Evolutionary conservation across 2,329 filamentous ascomycete genomes (phyloP).

Genomic region (Fusarium sp.): DNA sequence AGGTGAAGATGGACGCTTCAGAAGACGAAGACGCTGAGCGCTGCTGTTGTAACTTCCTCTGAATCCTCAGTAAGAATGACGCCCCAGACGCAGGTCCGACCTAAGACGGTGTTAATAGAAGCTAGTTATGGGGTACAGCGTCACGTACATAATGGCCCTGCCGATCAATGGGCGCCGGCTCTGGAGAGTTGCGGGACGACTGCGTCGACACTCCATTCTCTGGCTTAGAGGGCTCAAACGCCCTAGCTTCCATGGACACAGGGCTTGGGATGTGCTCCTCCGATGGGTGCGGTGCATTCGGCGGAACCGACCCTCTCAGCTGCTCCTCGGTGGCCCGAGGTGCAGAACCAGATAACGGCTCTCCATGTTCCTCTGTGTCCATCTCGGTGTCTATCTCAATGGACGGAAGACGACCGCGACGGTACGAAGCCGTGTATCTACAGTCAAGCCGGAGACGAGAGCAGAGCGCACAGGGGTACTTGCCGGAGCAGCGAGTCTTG

Average conservation of each 20-base stretch:
- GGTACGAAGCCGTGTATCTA: conserved; percentile 43
- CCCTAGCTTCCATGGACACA: conserved; percentile 21
- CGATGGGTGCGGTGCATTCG: conserved; percentile 6
- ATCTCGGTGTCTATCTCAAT: conserved; percentile 42
- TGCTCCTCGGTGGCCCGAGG: conserved; percentile 13
- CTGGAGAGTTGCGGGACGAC: conserved; percentile 41
- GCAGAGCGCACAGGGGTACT: conserved; percentile 44
- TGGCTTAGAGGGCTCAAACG: conserved; percentile 11
- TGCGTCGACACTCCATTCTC: conserved; percentile 1
- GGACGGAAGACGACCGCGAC: conserved; percentile 43
- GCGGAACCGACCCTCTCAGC: conserved; percentile 1
- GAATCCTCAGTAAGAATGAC: conserved; percentile 40
- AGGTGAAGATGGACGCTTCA: conserved; percentile 63
- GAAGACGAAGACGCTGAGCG: conserved; percentile 56
- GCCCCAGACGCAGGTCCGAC: conserved; percentile 41
- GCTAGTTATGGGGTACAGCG: not conserved
- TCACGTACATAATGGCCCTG: conserved; percentile 31
- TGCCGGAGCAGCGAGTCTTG: conserved; percentile 47
- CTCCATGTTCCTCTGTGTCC: conserved; percentile 21
- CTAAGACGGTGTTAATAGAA: conserved; percentile 23
- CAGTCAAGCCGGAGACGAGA: conserved; percentile 43
- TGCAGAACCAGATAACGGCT: not conserved
- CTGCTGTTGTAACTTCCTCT: conserved; percentile 52
- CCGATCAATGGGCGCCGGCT: conserved; percentile 30
- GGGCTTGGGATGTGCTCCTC: conserved; percentile 33